Evolutionary conservation across 371 early-diverging fungal species (phyloP).

Genomic region (Lichtheimia ramosa): DNA sequence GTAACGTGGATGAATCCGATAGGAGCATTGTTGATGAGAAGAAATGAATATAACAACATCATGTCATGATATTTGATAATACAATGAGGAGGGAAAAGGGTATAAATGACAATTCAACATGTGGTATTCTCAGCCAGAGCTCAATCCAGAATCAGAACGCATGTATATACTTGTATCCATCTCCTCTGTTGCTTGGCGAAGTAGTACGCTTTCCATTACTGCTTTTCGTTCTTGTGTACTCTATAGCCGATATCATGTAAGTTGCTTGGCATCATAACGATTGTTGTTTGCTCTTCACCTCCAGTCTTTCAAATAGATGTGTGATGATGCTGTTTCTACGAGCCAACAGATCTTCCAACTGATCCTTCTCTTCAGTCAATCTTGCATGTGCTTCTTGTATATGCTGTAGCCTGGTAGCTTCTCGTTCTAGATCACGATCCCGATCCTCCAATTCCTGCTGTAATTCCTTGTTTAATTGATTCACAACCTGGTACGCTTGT

Average conservation of each 20-base stretch:
- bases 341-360: conserved; percentile 12
- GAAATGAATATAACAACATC: too few species aligned
- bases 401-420: conserved; percentile 5
- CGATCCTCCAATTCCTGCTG: conserved; percentile 26
- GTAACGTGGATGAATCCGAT: too few species aligned
- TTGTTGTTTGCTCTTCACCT: conserved; percentile 20
- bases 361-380: conserved; percentile 9
- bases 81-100: too few species aligned
- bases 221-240: conserved; percentile 36
- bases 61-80: too few species aligned
- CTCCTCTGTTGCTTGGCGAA: conserved; percentile 43
- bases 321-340: conserved; percentile 27
- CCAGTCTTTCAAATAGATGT: conserved; percentile 20
- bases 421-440: conserved; percentile 10
- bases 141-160: conserved; percentile 8
- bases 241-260: conserved; percentile 10
- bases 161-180: conserved; percentile 5
- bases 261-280: too few species aligned
- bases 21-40: too few species aligned
- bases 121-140: not conserved
- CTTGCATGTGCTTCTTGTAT: conserved; percentile 9
- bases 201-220: conserved; percentile 39
- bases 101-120: too few species aligned
- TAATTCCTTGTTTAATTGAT: conserved; percentile 26
- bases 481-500: conserved; percentile 13